Conservation (phyloP, 345 rosid genomes). For the Geranium brycei region DNA sequence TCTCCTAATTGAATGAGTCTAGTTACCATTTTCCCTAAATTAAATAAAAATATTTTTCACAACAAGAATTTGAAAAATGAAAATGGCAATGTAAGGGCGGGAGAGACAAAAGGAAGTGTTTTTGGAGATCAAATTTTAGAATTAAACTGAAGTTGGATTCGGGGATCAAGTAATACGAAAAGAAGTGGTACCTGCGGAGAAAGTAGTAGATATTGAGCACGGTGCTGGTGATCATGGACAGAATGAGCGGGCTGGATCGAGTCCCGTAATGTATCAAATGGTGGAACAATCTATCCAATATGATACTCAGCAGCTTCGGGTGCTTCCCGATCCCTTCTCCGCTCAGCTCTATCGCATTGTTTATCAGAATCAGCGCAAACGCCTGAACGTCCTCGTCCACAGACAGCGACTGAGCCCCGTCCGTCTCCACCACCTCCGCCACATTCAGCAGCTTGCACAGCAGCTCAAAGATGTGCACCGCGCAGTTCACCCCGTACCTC, state of each 20-base stretch:
- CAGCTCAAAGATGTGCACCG: conserved; percentile 76
- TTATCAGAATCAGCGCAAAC: conserved; percentile 54
- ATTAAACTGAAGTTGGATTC: no score
- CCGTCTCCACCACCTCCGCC: conserved; percentile 49
- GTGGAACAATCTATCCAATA: conserved; percentile 75
- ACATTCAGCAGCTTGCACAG: conserved; percentile 68
- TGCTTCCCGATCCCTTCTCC: conserved; percentile 70
- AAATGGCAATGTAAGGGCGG: no score
- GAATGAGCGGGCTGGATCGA: conserved; percentile 55
- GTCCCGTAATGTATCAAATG: conserved; percentile 78
- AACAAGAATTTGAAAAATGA: no score
- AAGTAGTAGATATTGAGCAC: conserved; percentile 74
- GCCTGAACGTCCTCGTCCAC: conserved; percentile 67
- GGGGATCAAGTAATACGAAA: background rate
- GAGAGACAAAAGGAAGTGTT: no score
- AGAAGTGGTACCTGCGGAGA: conserved; percentile 47
- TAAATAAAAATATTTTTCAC: no score
- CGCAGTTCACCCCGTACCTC: conserved; percentile 57
- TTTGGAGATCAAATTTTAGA: no score
- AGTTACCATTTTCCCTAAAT: no score
- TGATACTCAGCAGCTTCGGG: conserved; percentile 60
- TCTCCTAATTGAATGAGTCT: no score
- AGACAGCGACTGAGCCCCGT: conserved; percentile 36
- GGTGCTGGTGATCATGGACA: conserved; percentile 82
- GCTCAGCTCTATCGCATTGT: conserved; percentile 59